Evolutionary conservation across 805 yeast genomes (phyloP).

Genomic region (Schwanniomyces pseudopolymorphus): DNA sequence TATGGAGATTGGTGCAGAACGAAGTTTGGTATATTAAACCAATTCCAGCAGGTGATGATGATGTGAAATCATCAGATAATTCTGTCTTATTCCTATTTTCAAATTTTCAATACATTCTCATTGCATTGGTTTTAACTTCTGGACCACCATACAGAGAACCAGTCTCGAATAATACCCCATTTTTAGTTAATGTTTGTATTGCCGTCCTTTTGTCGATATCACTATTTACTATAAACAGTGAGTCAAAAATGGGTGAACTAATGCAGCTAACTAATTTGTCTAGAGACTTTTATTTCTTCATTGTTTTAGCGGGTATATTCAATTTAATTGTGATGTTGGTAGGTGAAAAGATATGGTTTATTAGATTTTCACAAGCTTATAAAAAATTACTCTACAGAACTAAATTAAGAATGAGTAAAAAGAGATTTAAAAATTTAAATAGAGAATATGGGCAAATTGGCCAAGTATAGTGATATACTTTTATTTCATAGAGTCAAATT

Average conservation of each 20-base stretch:
- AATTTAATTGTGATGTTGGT: conserved; percentile 51
- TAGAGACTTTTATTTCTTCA: conserved; percentile 45
- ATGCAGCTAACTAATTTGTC: conserved; percentile 76
- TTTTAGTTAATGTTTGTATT: conserved; percentile 56
- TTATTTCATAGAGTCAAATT: too few relatives aligned
- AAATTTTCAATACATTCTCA: conserved; percentile 84
- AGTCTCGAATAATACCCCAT: conserved; percentile 64
- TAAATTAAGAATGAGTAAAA: conserved; percentile 30
- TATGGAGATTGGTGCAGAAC: conserved; percentile 62
- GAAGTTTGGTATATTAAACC: conserved; percentile 81
- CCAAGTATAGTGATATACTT: neutral
- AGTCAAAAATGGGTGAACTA: conserved; percentile 57
- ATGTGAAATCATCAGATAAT: conserved; percentile 85
- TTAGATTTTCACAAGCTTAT: conserved; percentile 36
- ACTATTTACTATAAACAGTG: conserved; percentile 55
- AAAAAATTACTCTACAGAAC: conserved; percentile 31
- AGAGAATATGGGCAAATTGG: conserved; percentile 6
- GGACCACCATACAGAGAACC: conserved; percentile 95
- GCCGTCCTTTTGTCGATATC: conserved; percentile 50
- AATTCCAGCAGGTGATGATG: conserved; percentile 74
- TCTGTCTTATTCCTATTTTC: conserved; percentile 79
- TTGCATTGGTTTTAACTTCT: conserved; percentile 79
- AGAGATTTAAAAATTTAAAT: conserved; percentile 37
- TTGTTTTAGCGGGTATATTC: conserved; percentile 44
- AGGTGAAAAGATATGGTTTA: conserved; percentile 47